A percentile compares a stretch with the other conserved stretches of the same genome.
Conservation (phyloP, 208 protist species). For the Balamuthia mandrillaris region DNA sequence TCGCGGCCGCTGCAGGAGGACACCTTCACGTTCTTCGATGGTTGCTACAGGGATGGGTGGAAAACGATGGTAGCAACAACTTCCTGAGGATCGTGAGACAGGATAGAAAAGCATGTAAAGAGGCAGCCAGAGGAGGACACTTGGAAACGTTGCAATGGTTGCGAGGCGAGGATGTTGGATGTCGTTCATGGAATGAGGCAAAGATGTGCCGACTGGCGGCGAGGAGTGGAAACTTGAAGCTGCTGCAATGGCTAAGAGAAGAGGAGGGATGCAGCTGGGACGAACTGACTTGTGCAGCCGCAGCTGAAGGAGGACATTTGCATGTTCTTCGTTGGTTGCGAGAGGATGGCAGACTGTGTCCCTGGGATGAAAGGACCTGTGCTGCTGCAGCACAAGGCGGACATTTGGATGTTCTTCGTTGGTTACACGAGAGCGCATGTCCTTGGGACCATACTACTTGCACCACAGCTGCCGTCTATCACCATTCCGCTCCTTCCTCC, state of each 20-base stretch:
- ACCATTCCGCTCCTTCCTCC: no score
- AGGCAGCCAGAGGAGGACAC: not conserved
- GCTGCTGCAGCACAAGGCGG: not conserved
- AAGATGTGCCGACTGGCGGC: not conserved
- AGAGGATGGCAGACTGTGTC: not conserved
- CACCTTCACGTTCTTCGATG: no score
- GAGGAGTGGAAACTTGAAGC: not conserved
- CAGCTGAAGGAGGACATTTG: not conserved
- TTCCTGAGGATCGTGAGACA: no score
- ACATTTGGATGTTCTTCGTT: not conserved
- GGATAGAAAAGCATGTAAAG: no score
- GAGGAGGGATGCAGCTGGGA: not conserved
- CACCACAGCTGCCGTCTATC: not conserved
- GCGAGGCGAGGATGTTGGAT: not conserved
- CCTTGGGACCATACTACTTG: not conserved
- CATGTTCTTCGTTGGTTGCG: not conserved
- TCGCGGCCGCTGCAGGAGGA: no score
- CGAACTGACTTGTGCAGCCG: not conserved
- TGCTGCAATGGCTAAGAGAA: not conserved
- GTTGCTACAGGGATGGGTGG: no score
- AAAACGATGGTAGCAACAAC: no score
- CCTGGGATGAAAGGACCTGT: not conserved
- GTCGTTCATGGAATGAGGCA: no score
- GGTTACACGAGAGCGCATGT: not conserved
- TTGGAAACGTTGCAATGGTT: not conserved